Conservation (phyloP, 352 stramenopile genomes). For the Globisporangium emineosum region DNA sequence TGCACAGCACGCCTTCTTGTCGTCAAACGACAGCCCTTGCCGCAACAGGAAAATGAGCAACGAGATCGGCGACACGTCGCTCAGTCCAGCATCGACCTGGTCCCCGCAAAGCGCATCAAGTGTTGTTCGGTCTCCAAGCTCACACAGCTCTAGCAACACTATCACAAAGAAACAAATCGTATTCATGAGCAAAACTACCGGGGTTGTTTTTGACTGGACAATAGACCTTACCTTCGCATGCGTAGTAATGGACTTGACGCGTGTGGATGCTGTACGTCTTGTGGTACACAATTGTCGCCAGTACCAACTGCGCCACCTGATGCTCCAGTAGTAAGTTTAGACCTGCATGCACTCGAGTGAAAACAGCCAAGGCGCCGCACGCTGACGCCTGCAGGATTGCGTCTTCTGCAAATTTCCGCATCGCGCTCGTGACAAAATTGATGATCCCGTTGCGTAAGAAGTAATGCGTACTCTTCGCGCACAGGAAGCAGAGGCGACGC, state of each 20-base stretch:
- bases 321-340: conserved; percentile 51
- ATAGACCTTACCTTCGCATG: conserved; percentile 50
- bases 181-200: too few relatives aligned
- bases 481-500: conserved; percentile 71
- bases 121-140: conserved; percentile 57
- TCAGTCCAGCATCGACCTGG: conserved; percentile 18
- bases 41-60: conserved; percentile 69
- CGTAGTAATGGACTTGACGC: conserved; percentile 82
- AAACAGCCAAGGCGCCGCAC: conserved; percentile 71
- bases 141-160: conserved; percentile 73
- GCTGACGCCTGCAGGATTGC: conserved; percentile 77
- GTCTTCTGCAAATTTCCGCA: conserved; percentile 69
- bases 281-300: conserved; percentile 71
- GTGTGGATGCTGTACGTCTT: conserved; percentile 83
- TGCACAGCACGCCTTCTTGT: conserved; percentile 79
- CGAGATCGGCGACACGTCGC: conserved; percentile 57
- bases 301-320: conserved; percentile 52
- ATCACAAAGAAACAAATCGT: not conserved
- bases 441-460: conserved; percentile 57
- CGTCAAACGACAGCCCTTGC: conserved; percentile 67
- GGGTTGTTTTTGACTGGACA: not conserved
- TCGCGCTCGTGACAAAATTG: conserved; percentile 45
- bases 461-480: conserved; percentile 50
- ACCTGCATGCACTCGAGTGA: conserved; percentile 53
- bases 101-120: conserved; percentile 50